These are phyloP conservation scores for Colletotrichum tamarilloi DNA, from an alignment of 2,329 filamentous ascomycete genomes.

Conservation along the genomic window DNA sequence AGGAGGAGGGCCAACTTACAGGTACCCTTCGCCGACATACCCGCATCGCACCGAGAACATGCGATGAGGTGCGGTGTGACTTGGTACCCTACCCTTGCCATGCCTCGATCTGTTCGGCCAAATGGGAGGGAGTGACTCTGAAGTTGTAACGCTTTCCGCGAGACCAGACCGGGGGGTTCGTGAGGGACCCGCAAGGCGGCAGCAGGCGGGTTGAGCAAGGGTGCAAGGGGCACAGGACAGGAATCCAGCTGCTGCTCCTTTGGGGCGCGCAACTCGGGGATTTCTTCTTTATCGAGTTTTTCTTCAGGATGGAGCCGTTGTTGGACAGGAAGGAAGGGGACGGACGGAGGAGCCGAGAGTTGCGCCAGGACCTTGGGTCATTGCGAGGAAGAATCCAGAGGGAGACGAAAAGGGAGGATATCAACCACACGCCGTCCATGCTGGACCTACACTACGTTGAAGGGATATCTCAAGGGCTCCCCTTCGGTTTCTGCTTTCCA, in stretches of 20 bases:
- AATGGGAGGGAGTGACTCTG: not conserved
- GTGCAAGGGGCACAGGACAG: constrained; percentile 9
- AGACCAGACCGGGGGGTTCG: not conserved
- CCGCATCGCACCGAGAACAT: not conserved
- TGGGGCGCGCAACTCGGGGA: constrained; percentile 24
- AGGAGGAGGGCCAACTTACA: not conserved
- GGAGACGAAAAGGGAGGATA: constrained; percentile 32
- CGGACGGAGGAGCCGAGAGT: constrained; percentile 14
- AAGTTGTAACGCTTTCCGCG: not conserved
- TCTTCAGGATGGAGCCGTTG: constrained; percentile 16
- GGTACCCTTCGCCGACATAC: not conserved
- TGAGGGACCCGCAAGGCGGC: constrained; percentile 21
- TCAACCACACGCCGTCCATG: not conserved
- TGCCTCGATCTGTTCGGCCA: not conserved
- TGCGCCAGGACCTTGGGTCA: constrained; percentile 7
- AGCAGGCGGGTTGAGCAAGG: constrained; percentile 7
- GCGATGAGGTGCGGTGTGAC: not conserved
- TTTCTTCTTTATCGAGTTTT: not conserved
- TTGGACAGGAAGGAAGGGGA: constrained; percentile 34
- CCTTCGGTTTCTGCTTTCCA: not conserved
- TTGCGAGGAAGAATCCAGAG: constrained; percentile 29
- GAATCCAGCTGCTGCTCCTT: constrained; percentile 16
- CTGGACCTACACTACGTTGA: constrained; percentile 1
- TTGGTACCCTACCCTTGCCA: not conserved
- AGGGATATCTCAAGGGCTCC: constrained; percentile 19